A percentile compares a stretch with the other conserved stretches of the same genome.
phyloP scores from a whole-genome alignment of 352 stramenopile genomes.

The Phytophthora constricta region DNA sequence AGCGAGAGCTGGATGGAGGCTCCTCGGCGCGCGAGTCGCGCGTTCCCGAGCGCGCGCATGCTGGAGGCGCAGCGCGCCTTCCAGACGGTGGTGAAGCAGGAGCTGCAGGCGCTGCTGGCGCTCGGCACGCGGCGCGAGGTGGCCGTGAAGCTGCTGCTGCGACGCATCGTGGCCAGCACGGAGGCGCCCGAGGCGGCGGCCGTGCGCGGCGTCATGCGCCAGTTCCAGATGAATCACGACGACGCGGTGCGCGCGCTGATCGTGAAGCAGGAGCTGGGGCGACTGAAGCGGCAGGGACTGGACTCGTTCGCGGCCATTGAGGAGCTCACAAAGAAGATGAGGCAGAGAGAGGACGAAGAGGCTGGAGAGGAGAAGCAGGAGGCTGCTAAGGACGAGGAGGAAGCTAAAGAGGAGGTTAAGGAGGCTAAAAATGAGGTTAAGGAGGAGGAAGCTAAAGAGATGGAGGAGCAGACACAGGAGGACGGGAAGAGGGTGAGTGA shows the following conservation, averaged over 20 bases:
- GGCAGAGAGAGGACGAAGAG: conserved; percentile 26
- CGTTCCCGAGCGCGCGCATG: conserved; percentile 48
- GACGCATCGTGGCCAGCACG: conserved; percentile 76
- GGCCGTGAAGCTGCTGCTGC: conserved; percentile 75
- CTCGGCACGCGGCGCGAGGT: conserved; percentile 66
- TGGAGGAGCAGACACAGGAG: neutral
- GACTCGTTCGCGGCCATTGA: conserved; percentile 88
- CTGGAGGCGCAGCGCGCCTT: conserved; percentile 74
- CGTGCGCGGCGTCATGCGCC: conserved; percentile 79
- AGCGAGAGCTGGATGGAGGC: too few species aligned
- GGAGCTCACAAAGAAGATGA: conserved; percentile 86
- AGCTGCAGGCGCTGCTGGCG: conserved; percentile 72
- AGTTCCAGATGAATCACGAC: conserved; percentile 90
- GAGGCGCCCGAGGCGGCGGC: conserved; percentile 63
- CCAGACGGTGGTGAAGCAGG: conserved; percentile 80
- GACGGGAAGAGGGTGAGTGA: too few species aligned
- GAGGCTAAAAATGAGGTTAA: conserved; percentile 1
- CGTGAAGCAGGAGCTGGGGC: conserved; percentile 86
- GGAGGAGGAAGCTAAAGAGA: conserved; percentile 16
- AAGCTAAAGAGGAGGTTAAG: neutral
- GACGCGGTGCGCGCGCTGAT: conserved; percentile 85
- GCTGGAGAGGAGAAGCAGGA: conserved; percentile 18
- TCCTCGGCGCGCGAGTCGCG: conserved; percentile 16
- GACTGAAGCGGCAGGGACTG: conserved; percentile 76
- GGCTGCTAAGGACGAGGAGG: neutral